A percentile compares a stretch with the other conserved stretches of the same genome.
phyloP scores from a whole-genome alignment of 73 alveolate species.

The Tetrahymena malaccensis region DNA sequence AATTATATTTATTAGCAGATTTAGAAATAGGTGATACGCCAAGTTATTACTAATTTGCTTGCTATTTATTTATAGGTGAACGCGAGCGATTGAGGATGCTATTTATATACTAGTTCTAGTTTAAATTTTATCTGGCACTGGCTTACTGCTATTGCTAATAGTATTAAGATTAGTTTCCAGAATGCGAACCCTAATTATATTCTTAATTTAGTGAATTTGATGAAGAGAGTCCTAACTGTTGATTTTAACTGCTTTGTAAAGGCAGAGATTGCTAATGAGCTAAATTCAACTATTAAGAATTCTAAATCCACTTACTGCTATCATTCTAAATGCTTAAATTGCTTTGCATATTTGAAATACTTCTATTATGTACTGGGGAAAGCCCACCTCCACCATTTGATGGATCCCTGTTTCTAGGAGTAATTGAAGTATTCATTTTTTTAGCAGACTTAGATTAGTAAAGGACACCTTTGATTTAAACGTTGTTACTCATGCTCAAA shows the following conservation, averaged over 20 bases:
- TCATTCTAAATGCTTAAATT: neutral
- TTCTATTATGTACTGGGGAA: neutral
- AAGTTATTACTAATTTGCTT: neutral
- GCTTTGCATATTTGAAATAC: neutral
- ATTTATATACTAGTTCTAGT: neutral
- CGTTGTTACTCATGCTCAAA: neutral
- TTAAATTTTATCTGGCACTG: neutral
- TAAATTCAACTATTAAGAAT: neutral
- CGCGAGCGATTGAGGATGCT: neutral
- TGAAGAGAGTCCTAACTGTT: neutral
- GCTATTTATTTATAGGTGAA: neutral
- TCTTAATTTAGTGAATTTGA: neutral
- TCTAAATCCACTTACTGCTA: neutral
- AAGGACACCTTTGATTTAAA: neutral
- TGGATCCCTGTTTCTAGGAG: neutral
- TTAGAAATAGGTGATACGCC: neutral
- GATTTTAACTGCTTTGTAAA: neutral
- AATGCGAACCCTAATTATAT: neutral
- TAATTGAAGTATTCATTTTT: neutral
- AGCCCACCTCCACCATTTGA: neutral
- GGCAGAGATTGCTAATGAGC: neutral
- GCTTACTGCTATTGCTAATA: neutral
- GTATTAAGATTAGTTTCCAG: neutral
- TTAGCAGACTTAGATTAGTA: neutral
- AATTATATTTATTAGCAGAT: neutral